phyloP scores from a whole-genome alignment of 2,329 filamentous ascomycete species.

The Ophiobolus disseminans region DNA sequence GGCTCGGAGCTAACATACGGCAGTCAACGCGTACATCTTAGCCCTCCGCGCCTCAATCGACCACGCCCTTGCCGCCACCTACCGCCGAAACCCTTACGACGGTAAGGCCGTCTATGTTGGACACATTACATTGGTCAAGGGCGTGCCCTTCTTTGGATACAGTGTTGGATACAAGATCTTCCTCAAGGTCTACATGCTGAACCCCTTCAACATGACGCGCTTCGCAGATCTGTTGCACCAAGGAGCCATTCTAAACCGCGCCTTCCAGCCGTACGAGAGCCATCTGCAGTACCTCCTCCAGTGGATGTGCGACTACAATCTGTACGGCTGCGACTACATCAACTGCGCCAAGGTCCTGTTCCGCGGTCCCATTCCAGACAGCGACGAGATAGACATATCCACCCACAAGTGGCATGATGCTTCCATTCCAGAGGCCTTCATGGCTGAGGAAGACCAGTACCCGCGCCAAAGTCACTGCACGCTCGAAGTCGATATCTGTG shows the following conservation, averaged over 20 bases:
- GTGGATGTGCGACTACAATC: conserved; percentile 98
- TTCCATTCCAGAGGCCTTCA: conserved; percentile 66
- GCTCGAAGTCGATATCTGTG: conserved; percentile 87
- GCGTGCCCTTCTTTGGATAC: conserved; percentile 94
- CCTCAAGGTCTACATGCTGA: conserved; percentile 93
- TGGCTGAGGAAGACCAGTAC: conserved; percentile 69
- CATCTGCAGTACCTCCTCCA: conserved; percentile 92
- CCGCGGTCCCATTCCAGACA: conserved; percentile 75
- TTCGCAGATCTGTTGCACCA: conserved; percentile 86
- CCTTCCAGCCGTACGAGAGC: conserved; percentile 91
- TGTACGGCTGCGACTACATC: conserved; percentile 92
- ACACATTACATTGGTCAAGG: conserved; percentile 90
- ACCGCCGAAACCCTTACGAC: conserved; percentile 76
- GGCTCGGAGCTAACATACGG: conserved; percentile 16
- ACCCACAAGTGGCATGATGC: conserved; percentile 80
- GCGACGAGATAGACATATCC: conserved; percentile 66
- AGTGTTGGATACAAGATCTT: conserved; percentile 90
- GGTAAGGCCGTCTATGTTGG: conserved; percentile 79
- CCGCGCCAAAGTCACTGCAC: conserved; percentile 86
- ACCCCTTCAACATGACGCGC: conserved; percentile 84
- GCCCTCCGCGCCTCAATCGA: conserved; percentile 87
- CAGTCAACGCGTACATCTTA: conserved; percentile 78
- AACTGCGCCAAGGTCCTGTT: conserved; percentile 75
- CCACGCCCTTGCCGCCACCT: conserved; percentile 84
- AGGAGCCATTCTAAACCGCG: conserved; percentile 81